Conservation (phyloP, 2,329 filamentous ascomycete species). For the Xylariaceae sp. region DNA sequence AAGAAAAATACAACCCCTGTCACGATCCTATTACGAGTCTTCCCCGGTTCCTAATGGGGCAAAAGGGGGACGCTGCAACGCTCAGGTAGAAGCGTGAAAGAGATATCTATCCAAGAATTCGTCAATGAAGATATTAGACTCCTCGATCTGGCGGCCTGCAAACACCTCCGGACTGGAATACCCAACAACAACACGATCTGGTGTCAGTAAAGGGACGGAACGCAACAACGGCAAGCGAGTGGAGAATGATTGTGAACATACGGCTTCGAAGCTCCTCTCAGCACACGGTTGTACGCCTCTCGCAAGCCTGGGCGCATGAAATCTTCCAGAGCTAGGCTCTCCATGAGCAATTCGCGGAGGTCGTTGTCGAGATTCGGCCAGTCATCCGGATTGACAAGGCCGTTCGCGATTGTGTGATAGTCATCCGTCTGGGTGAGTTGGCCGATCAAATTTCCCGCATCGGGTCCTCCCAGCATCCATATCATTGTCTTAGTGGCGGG, state of each 20-base stretch:
- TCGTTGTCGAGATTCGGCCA: conserved; percentile 2
- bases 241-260: background rate
- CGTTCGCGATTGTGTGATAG: background rate
- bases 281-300: background rate
- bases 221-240: background rate
- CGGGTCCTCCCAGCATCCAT: background rate
- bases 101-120: background rate
- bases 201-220: background rate
- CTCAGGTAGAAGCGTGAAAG: too few species aligned
- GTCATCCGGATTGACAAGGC: background rate
- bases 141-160: background rate
- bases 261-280: conserved; percentile 2
- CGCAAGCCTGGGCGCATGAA: background rate
- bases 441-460: background rate
- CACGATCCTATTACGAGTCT: too few species aligned
- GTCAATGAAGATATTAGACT: background rate
- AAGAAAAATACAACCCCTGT: too few species aligned
- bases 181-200: background rate
- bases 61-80: too few species aligned
- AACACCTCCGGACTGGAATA: background rate
- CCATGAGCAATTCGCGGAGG: conserved; percentile 1
- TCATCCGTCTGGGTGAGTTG: background rate
- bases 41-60: too few species aligned
- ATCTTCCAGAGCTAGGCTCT: background rate
- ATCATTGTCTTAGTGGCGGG: background rate